phyloP scores from a whole-genome alignment of 495 filamentous ascomycete genomes.

The Clavariopsis aquatica region DNA sequence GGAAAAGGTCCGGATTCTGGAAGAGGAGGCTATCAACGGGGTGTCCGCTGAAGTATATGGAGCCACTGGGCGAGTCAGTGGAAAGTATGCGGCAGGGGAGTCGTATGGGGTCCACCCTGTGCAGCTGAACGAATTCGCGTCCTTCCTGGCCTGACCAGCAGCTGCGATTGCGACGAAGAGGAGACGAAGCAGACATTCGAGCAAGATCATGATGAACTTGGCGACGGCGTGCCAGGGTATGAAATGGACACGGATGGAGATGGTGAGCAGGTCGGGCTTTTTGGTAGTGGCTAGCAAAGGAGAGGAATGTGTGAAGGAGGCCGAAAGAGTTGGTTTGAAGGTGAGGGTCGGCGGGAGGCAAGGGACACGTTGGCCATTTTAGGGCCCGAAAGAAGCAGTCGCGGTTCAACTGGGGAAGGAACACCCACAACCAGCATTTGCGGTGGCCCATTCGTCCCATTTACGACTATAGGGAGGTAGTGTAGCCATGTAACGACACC shows the following conservation, averaged over 20 bases:
- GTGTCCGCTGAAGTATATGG: slow-evolving; percentile 23
- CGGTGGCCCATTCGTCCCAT: too few relatives aligned
- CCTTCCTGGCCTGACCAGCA: neutral
- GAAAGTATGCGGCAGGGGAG: too few relatives aligned
- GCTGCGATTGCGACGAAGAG: neutral
- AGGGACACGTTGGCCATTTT: too few relatives aligned
- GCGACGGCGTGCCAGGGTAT: neutral
- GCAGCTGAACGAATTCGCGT: neutral
- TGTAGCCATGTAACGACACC: too few relatives aligned
- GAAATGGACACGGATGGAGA: too few relatives aligned
- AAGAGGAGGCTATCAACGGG: slow-evolving; percentile 20
- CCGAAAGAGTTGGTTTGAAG: neutral
- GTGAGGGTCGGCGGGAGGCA: too few relatives aligned
- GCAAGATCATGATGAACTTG: neutral
- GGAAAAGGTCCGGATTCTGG: slow-evolving; percentile 25
- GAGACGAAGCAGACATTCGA: neutral
- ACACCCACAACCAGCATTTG: neutral
- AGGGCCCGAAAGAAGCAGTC: neutral
- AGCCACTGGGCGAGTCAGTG: slow-evolving; percentile 21
- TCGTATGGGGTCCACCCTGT: neutral
- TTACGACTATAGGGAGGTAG: too few relatives aligned
- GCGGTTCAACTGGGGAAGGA: neutral
- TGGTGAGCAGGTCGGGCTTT: too few relatives aligned
- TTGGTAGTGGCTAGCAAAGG: too few relatives aligned
- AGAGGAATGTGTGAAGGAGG: neutral